Evolutionary conservation across 345 rosid species (phyloP).

Genomic region (Dovyalis caffra): DNA sequence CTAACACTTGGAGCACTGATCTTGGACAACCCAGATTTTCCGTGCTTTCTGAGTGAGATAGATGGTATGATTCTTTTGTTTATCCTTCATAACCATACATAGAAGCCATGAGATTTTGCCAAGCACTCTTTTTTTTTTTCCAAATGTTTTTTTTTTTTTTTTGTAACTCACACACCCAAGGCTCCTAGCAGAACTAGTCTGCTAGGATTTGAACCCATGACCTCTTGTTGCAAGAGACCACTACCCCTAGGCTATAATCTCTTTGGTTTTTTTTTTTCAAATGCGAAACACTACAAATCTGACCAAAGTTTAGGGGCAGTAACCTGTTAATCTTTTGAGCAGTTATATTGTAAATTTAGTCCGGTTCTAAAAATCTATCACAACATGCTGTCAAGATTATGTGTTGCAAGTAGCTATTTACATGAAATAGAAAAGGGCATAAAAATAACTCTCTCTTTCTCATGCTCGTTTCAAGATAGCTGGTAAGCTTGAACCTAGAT

Average conservation of each 20-base stretch:
- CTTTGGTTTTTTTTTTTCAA: not conserved
- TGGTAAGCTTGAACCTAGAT: not conserved
- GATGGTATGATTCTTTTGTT: conserved; percentile 24
- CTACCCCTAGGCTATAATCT: too few relatives aligned
- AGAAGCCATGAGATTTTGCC: conserved; percentile 16
- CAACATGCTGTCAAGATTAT: too few relatives aligned
- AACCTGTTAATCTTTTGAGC: not conserved
- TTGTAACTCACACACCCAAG: too few relatives aligned
- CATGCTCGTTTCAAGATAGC: not conserved
- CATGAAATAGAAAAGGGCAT: too few relatives aligned
- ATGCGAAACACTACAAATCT: conserved; percentile 13
- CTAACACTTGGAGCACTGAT: conserved; percentile 5
- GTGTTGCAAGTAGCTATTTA: too few relatives aligned
- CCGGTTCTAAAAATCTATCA: too few relatives aligned
- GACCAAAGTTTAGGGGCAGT: conserved; percentile 7
- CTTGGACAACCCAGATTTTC: conserved; percentile 10
- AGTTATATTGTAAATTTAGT: conserved; percentile 5
- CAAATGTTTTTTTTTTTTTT: not conserved
- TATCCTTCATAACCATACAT: conserved; percentile 12
- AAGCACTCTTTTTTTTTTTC: too few relatives aligned
- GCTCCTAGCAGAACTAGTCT: too few relatives aligned
- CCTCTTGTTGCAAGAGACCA: too few relatives aligned
- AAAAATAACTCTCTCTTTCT: not conserved
- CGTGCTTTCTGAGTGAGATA: not conserved
- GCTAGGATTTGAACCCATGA: too few relatives aligned